phyloP scores from a whole-genome alignment of 106 monocot species.

The Dendrobium chrysotoxum region DNA sequence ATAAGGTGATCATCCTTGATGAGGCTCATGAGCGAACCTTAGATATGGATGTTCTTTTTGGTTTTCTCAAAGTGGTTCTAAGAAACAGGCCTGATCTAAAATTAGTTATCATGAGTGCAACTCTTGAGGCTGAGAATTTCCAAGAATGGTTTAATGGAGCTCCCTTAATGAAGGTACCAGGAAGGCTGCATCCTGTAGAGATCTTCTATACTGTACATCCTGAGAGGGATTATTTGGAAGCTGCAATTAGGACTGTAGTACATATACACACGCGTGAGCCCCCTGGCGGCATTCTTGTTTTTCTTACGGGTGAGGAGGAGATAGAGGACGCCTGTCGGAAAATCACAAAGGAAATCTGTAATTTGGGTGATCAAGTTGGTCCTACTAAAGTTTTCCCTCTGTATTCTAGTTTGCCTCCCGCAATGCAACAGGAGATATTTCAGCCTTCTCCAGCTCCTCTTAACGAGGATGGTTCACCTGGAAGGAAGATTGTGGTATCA shows the following conservation, averaged over 20 bases:
- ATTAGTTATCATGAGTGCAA: slow-evolving; percentile 67
- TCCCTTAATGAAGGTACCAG: slow-evolving; percentile 61
- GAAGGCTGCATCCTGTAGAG: slow-evolving; percentile 66
- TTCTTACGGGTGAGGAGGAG: slow-evolving; percentile 72
- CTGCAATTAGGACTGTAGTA: slow-evolving; percentile 68
- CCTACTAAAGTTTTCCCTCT: slow-evolving; percentile 59
- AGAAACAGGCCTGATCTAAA: slow-evolving; percentile 57
- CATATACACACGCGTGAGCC: slow-evolving; percentile 71
- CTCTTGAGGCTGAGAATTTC: slow-evolving; percentile 69
- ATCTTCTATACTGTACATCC: slow-evolving; percentile 70
- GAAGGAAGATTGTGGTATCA: slow-evolving; percentile 75
- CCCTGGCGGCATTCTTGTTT: slow-evolving; percentile 60
- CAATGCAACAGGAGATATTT: slow-evolving; percentile 71
- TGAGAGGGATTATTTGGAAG: slow-evolving; percentile 71
- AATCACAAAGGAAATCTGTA: slow-evolving; percentile 50
- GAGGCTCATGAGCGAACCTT: slow-evolving; percentile 69
- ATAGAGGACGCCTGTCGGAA: slow-evolving; percentile 66
- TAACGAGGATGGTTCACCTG: slow-evolving; percentile 49
- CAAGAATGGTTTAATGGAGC: slow-evolving; percentile 64
- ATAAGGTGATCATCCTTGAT: slow-evolving; percentile 72
- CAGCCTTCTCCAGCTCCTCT: slow-evolving; percentile 54
- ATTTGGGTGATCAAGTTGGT: slow-evolving; percentile 73
- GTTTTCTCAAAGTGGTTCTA: slow-evolving; percentile 54
- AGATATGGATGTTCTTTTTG: slow-evolving; percentile 69
- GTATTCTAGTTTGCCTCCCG: slow-evolving; percentile 61